These are phyloP conservation scores for Salvia sclarea DNA, from an alignment of 305 asterid genomes.

Conservation along the genomic window DNA sequence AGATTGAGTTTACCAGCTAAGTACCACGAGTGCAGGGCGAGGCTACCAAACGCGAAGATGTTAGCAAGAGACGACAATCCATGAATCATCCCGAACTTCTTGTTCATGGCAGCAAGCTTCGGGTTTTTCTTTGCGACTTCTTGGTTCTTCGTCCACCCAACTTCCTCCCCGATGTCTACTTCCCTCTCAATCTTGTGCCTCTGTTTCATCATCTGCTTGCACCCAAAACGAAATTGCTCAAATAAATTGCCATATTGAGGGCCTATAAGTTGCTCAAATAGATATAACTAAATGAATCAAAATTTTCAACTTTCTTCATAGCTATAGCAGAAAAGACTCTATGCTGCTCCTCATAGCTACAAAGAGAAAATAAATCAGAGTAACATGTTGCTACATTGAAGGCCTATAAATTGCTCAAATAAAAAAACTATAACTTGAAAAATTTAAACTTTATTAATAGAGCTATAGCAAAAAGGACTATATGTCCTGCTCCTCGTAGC, in stretches of 20 bases:
- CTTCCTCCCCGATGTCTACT: constrained; percentile 80
- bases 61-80: constrained; percentile 95
- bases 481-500: not conserved
- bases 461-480: no score
- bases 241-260: no score
- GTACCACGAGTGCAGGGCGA: constrained; percentile 94
- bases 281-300: constrained; percentile 3
- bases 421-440: not conserved
- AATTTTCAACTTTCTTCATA: not conserved
- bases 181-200: constrained; percentile 95
- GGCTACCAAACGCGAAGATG: constrained; percentile 82
- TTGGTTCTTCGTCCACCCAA: constrained; percentile 90
- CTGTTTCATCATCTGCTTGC: constrained; percentile 88
- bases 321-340: no score
- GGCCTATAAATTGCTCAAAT: not conserved
- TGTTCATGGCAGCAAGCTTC: constrained; percentile 92
- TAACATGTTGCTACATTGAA: no score
- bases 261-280: not conserved
- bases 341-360: no score
- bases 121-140: constrained; percentile 87
- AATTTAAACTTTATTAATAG: not conserved
- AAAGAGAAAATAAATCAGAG: no score
- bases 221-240: constrained; percentile 5
- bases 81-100: constrained; percentile 94
- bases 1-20: constrained; percentile 74